phyloP scores from a whole-genome alignment of 2,329 filamentous ascomycete genomes.

The Thelonectria olida region DNA sequence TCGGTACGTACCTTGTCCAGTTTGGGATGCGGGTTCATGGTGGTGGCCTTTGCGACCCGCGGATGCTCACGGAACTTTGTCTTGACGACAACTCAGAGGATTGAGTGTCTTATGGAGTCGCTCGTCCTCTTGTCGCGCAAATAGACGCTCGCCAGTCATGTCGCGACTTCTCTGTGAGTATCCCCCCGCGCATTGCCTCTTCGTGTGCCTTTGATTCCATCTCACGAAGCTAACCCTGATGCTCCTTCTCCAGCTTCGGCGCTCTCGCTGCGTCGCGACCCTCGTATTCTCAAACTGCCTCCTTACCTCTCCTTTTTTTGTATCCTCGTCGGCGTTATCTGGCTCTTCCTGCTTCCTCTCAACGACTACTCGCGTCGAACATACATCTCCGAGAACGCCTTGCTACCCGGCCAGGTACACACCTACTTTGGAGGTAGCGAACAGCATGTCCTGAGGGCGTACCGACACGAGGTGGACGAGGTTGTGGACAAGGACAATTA shows the following conservation, averaged over 20 bases:
- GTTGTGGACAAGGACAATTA: slow-evolving; percentile 63
- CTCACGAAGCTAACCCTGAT: neutral
- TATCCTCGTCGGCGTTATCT: slow-evolving; percentile 84
- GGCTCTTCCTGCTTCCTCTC: slow-evolving; percentile 89
- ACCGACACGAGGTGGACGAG: slow-evolving; percentile 81
- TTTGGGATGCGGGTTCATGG: slow-evolving; percentile 4
- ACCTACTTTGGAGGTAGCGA: slow-evolving; percentile 98
- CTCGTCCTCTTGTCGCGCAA: slow-evolving; percentile 21
- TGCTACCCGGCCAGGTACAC: slow-evolving; percentile 94
- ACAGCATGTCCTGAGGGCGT: slow-evolving; percentile 92
- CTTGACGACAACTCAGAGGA: slow-evolving; percentile 25
- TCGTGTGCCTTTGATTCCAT: neutral
- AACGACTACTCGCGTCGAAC: slow-evolving; percentile 91
- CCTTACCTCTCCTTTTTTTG: slow-evolving; percentile 88
- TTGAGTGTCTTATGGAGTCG: slow-evolving; percentile 13
- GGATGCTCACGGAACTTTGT: slow-evolving; percentile 18
- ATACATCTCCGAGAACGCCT: slow-evolving; percentile 97
- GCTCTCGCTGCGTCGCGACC: slow-evolving; percentile 79
- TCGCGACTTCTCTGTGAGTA: slow-evolving; percentile 63
- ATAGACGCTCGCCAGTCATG: slow-evolving; percentile 47
- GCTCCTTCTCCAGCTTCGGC: slow-evolving; percentile 59
- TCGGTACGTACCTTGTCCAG: slow-evolving; percentile 34
- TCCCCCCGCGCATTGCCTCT: neutral
- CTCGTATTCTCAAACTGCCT: slow-evolving; percentile 82
- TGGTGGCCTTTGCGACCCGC: slow-evolving; percentile 12